Percentiles rank a stretch among this genome's conserved stretches.
These are phyloP conservation scores for Huiozyma sinensis DNA, from an alignment of 805 yeast genomes.

Conservation along the genomic window DNA sequence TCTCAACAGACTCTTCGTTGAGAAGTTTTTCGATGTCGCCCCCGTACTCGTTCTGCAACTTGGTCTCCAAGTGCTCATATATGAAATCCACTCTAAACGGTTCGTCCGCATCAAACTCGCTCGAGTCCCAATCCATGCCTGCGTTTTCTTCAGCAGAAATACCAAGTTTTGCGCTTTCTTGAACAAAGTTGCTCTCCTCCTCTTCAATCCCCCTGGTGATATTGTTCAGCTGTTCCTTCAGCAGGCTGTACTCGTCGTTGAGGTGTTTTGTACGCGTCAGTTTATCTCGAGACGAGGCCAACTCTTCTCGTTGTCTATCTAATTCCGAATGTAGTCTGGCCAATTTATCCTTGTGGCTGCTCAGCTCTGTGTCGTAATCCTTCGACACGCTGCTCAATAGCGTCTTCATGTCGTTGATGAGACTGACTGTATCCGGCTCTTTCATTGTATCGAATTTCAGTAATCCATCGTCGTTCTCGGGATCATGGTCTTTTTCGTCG, in stretches of 20 bases:
- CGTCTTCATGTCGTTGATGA: conserved; percentile 39
- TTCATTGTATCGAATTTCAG: conserved; percentile 2
- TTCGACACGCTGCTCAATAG: conserved; percentile 42
- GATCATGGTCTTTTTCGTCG: not conserved
- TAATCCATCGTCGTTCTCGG: not conserved
- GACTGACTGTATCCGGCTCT: conserved; percentile 18
- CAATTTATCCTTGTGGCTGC: conserved; percentile 41
- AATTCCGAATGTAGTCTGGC: conserved; percentile 37
- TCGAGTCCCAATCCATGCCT: conserved; percentile 31
- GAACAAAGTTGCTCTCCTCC: conserved; percentile 47
- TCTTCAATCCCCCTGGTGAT: conserved; percentile 53
- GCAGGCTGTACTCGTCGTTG: conserved; percentile 42
- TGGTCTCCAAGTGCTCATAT: conserved; percentile 41
- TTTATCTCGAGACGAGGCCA: conserved; percentile 19
- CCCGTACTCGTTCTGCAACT: conserved; percentile 26
- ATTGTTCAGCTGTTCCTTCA: conserved; percentile 47
- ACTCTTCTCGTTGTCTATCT: conserved; percentile 14
- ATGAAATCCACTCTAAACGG: conserved; percentile 69
- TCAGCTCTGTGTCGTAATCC: conserved; percentile 50
- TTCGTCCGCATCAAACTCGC: conserved; percentile 76
- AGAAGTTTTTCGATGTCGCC: conserved; percentile 23
- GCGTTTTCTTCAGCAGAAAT: conserved; percentile 20
- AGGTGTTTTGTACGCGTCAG: conserved; percentile 29
- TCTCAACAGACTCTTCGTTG: conserved; percentile 14
- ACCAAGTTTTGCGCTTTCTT: conserved; percentile 31